Evolutionary conservation across 352 stramenopile genomes (phyloP), one percentile per base, ranked within the genome.

Genomic region (Globisporangium camurandrum): DNA sequence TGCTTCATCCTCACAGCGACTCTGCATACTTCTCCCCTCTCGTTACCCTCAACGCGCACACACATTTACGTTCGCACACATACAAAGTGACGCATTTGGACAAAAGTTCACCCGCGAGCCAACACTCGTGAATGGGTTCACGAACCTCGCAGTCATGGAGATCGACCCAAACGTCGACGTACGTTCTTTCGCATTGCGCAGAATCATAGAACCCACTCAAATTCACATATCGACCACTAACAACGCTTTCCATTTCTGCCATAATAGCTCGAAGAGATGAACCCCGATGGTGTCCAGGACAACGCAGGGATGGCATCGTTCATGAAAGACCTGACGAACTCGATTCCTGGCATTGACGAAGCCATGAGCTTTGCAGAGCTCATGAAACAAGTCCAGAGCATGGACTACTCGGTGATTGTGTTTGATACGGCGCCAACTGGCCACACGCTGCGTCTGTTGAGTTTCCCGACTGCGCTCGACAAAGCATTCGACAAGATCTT

Each of bases 61-160:
- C 6, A 24, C 36, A 41, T 6, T 9, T 8, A 10, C 17, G 17
- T 24, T 4, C 36, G 17, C 36, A 24, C 14, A 19, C 43, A n/a
- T 53, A 48, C 17, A 14, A 60, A 96, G 88, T 62, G 97, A 99
- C 69, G 97, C 97, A 17, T 99, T 99, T 74, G 96, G 93, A 6
- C 96, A 99, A 67, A 99, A 99, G 70, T 99, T 99, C 67, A 97
- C 92, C 41, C 86, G 95, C 30, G 93, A 99, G 64, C 97, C 97
- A 17, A 98, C 92, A 28, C 82, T 93, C 10, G 97, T 99, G 49
- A 88, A 98, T 52, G 96, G 96, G 16, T 99, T 99, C 62, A 83
- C 87, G 31, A 99, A 99, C 62, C 80, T 99, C 9, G 97, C 83
- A 31, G 97, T 97, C 56, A 99, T 99, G 96, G 96, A 99, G 75